Conservation (phyloP, 352 stramenopile genomes). For the Pythium guiyangense region DNA sequence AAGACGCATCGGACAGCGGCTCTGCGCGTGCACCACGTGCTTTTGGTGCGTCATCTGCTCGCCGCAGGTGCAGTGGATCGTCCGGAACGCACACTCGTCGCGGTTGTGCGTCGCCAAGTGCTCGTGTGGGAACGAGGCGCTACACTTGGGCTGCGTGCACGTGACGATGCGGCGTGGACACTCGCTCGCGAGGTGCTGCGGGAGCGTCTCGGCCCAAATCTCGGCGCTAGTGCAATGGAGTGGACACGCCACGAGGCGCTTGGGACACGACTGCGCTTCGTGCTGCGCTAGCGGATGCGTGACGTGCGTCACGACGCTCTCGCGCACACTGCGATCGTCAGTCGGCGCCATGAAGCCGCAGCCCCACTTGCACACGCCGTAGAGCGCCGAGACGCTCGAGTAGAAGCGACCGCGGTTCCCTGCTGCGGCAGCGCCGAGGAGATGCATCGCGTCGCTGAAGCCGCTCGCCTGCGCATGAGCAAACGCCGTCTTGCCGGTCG, state of each 20-base stretch:
- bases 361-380: conserved; percentile 58
- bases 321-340: conserved; percentile 21
- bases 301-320: conserved; percentile 21
- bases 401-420: conserved; percentile 34
- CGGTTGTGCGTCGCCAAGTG: conserved; percentile 23
- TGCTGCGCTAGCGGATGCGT: conserved; percentile 40
- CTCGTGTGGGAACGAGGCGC: conserved; percentile 13
- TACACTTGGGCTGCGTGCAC: conserved; percentile 54
- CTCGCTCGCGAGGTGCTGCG: conserved; percentile 22
- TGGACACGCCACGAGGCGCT: conserved; percentile 47
- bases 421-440: conserved; percentile 43
- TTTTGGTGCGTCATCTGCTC: conserved; percentile 55
- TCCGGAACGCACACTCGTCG: conserved; percentile 40
- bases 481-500: conserved; percentile 31
- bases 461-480: conserved; percentile 27
- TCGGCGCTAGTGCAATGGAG: conserved; percentile 16
- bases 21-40: conserved; percentile 34
- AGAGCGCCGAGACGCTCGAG: conserved; percentile 30
- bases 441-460: conserved; percentile 23
- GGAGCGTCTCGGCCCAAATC: conserved; percentile 50
- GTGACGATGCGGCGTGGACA: conserved; percentile 35
- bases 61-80: conserved; percentile 44
- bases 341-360: conserved; percentile 47
- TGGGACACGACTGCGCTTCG: conserved; percentile 37
- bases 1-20: conserved; percentile 37